Evolutionary conservation across 176 grass and related monocot species (phyloP), one percentile per base, ranked within the genome.

Genomic region (Ampelocalamus luodianensis): DNA sequence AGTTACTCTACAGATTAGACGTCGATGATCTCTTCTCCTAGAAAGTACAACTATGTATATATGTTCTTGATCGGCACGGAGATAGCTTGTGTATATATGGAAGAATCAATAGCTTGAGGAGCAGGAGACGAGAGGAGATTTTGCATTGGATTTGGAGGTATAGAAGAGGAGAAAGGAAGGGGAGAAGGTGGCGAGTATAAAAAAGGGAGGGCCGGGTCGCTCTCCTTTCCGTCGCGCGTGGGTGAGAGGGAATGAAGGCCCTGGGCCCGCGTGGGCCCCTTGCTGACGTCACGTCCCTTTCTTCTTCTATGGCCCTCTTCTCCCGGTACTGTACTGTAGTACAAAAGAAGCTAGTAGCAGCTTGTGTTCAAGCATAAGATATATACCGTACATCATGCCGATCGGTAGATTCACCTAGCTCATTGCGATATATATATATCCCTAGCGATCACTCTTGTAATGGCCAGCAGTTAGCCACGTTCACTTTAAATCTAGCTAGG

Each of bases 141-240:
- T 54, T 48, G 78, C 72, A 39, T 16, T 15, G 44, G 65, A 34
- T 34, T 16, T 15, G 39, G 60, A 79, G 79, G 60, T 39, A 69
- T 72, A 60, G 68, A 44, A 42, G 71, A 83, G 85, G 71, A 85
- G 82, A 82, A 86, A 79, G 42, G 27, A 68, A 22, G 78, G 71
- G 64, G 59, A 79, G 86, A 86, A 82, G 90, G 79, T 89, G 82
- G 61, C 83, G 77, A 49, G 83, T 86, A 92, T 86, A 79, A 87
- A 92, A 88, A 89, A 62, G 66, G 74, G 74, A 55, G 71, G 81
- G n/a, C n/a, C n/a, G n/a, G 70, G 76, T 78, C 67, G 39, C 72
- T 43, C 46, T 68, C 90, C 78, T 86, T 86, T 89, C 86, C 86
- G 79, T 89, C 87, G 83, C 90, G 83, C 86, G 90, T 92, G 90